A percentile compares a stretch with the other conserved stretches of the same genome.
Conservation (phyloP, 495 filamentous ascomycete genomes). For the Cercophora sp. region DNA sequence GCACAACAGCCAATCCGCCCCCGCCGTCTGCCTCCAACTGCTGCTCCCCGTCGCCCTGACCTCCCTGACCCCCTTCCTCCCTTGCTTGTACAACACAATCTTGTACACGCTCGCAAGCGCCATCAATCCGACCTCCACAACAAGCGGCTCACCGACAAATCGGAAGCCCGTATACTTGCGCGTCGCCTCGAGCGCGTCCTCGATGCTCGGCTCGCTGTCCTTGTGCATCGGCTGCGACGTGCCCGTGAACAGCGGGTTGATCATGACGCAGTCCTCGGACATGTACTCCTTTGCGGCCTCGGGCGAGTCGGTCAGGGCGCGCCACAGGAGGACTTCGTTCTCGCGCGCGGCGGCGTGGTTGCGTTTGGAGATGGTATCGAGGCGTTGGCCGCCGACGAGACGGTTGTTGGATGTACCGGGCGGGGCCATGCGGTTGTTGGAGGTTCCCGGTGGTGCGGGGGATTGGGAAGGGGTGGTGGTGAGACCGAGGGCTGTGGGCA, state of each 20-base stretch:
- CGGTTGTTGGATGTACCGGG: constrained; percentile 17
- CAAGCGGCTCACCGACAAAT: constrained; percentile 27
- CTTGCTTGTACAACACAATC: constrained; percentile 23
- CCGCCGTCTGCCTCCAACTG: constrained; percentile 34
- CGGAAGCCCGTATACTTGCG: constrained; percentile 23
- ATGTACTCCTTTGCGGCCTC: constrained; percentile 29
- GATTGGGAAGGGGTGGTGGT: constrained; percentile 14
- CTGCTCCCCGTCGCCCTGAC: constrained; percentile 22
- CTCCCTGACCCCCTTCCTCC: constrained; percentile 20
- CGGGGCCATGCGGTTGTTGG: constrained; percentile 18
- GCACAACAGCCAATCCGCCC: constrained; percentile 34
- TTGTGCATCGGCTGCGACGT: constrained; percentile 19
- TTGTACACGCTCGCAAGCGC: constrained; percentile 30
- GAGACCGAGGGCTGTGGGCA: constrained; percentile 27
- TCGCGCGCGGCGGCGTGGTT: constrained; percentile 34
- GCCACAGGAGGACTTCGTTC: constrained; percentile 34
- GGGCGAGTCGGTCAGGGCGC: constrained; percentile 33
- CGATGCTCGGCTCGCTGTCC: constrained; percentile 22
- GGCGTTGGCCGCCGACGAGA: constrained; percentile 22
- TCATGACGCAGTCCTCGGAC: constrained; percentile 35
- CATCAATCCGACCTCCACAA: constrained; percentile 36
- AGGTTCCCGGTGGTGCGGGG: constrained; percentile 11
- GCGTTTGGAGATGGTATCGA: constrained; percentile 37
- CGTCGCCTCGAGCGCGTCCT: constrained; percentile 19
- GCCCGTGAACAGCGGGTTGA: constrained; percentile 30